phyloP scores from a whole-genome alignment of 106 monocot species.

The Dendrobium huoshanense region DNA sequence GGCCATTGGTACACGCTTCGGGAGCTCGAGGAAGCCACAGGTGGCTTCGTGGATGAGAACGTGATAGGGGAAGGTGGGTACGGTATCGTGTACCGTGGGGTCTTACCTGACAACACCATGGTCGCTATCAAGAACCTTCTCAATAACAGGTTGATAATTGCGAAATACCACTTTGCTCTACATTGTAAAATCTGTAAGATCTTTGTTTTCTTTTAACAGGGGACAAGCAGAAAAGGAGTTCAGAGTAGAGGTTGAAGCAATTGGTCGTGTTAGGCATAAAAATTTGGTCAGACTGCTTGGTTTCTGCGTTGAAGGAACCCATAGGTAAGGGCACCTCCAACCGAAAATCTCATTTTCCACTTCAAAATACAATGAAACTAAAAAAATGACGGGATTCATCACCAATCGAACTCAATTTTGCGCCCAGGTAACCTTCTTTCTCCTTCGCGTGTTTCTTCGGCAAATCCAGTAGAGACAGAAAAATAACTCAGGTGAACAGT shows the following conservation, averaged over 20 bases:
- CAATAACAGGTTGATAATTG: conserved; percentile 37
- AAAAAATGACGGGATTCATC: too few species aligned
- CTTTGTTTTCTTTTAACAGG: conserved; percentile 8
- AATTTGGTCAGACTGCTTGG: conserved; percentile 38
- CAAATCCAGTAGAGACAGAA: too few species aligned
- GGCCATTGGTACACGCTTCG: conserved; percentile 44
- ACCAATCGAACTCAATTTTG: too few species aligned
- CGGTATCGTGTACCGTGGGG: conserved; percentile 50
- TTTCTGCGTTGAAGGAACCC: conserved; percentile 29
- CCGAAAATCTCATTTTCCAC: too few species aligned
- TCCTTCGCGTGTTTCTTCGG: too few species aligned
- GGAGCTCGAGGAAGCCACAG: conserved; percentile 51
- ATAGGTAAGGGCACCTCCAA: conserved; percentile 11
- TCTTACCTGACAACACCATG: conserved; percentile 22
- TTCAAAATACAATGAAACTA: too few species aligned
- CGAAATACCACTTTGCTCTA: not conserved
- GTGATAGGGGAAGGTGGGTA: conserved; percentile 64
- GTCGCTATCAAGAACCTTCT: conserved; percentile 57
- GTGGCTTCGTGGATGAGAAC: conserved; percentile 33
- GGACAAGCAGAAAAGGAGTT: conserved; percentile 40
- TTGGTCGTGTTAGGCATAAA: conserved; percentile 39
- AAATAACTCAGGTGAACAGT: too few species aligned
- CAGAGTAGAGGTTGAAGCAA: conserved; percentile 36
- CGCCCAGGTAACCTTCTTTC: too few species aligned
- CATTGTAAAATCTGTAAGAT: not conserved